Evolutionary conservation across 805 yeast species (phyloP).

Genomic region (Myxozyma kluyveri): DNA sequence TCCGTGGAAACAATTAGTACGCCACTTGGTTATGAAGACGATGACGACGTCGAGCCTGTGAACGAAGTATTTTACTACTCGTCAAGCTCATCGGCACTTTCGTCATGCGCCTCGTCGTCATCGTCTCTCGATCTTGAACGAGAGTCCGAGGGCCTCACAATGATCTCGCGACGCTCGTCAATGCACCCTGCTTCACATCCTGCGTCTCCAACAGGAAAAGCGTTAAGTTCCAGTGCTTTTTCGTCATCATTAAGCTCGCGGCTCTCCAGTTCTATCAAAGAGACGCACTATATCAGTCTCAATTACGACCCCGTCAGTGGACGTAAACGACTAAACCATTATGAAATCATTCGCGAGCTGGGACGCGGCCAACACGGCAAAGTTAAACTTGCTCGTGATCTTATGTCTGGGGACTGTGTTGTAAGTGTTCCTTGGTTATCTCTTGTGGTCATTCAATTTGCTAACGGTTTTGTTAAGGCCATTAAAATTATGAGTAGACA

Average conservation of each 20-base stretch:
- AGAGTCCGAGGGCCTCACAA: constrained; percentile 11
- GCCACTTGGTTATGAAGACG: too few species aligned
- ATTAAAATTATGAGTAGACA: constrained; percentile 86
- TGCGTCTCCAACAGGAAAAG: too few species aligned
- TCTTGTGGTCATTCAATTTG: background rate
- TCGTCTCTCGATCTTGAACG: constrained; percentile 5
- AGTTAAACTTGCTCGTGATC: constrained; percentile 83
- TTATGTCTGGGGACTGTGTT: constrained; percentile 44
- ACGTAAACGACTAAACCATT: constrained; percentile 79
- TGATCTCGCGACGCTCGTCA: constrained; percentile 18
- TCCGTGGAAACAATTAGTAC: too few species aligned
- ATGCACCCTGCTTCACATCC: too few species aligned
- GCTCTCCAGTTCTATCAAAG: constrained; percentile 55
- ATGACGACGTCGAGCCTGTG: too few species aligned
- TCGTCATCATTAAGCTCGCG: background rate
- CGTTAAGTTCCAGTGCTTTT: too few species aligned
- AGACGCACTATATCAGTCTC: constrained; percentile 71
- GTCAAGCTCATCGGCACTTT: constrained; percentile 11
- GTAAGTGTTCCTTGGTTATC: constrained; percentile 11
- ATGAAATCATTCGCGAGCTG: constrained; percentile 80
- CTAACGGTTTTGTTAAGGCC: constrained; percentile 44
- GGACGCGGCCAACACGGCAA: constrained; percentile 99
- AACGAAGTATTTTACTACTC: constrained; percentile 19
- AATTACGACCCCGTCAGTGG: constrained; percentile 87
- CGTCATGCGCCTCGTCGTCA: constrained; percentile 4